A percentile compares a stretch with the other conserved stretches of the same genome.
Conservation (phyloP, 371 early-diverging fungal species). For the Rhizopus stolonifer region DNA sequence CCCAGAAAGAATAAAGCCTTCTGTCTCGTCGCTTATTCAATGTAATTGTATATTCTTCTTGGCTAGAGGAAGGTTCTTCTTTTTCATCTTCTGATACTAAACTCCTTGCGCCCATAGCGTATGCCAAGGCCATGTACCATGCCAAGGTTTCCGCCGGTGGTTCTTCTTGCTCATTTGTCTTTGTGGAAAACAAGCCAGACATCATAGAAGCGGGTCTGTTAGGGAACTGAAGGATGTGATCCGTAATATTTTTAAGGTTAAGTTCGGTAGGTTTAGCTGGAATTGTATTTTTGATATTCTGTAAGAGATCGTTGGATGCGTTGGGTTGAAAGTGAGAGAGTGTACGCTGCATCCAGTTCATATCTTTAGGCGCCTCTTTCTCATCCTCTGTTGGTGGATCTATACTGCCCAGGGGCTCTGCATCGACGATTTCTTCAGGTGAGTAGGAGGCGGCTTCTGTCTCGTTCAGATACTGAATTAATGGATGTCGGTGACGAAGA, state of each 20-base stretch:
- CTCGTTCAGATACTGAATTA: conserved; percentile 34
- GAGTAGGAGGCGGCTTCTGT: conserved; percentile 14
- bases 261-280: conserved; percentile 39
- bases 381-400: conserved; percentile 13
- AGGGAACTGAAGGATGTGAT: conserved; percentile 42
- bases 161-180: conserved; percentile 23
- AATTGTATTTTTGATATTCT: conserved; percentile 44
- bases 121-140: conserved; percentile 52
- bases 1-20: conserved; percentile 47
- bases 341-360: conserved; percentile 49
- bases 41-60: conserved; percentile 13
- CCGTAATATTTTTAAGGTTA: conserved; percentile 34
- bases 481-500: conserved; percentile 27
- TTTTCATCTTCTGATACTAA: conserved; percentile 10
- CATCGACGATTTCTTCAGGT: conserved; percentile 29
- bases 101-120: conserved; percentile 46
- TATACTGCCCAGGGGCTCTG: conserved; percentile 13
- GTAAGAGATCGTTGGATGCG: conserved; percentile 29
- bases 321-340: conserved; percentile 41
- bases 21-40: conserved; percentile 37
- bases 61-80: not conserved
- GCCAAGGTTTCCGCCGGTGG: conserved; percentile 32
- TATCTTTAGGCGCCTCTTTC: conserved; percentile 10
- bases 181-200: conserved; percentile 27
- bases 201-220: conserved; percentile 30